Evolutionary conservation across 2,329 filamentous ascomycete species (phyloP), one percentile per base, ranked within the genome.

Genomic region (Colletotrichum coccodes): DNA sequence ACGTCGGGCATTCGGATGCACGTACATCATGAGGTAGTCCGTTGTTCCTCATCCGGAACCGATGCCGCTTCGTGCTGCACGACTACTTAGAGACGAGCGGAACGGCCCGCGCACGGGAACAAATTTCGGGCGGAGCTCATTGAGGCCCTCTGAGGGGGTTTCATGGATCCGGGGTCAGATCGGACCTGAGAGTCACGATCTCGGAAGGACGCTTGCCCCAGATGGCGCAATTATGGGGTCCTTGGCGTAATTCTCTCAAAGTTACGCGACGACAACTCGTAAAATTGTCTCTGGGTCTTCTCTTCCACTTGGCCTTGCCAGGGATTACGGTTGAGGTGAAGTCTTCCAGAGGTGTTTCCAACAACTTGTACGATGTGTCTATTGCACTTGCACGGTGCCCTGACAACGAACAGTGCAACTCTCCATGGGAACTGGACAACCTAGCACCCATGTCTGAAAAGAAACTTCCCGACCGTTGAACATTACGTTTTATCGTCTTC

Each of bases 171-270:
- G 40, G 47, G 40, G 47, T 60, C 47, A 46, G 54, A 63, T 68
- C 60, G 64, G 59, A 58, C 34, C 59, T 58, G 21, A 44, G 18
- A n/a, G 38, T 54, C 54, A 54, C 54, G 54, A 60, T 68, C 47
- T 65, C 47, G 61, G 26, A 16, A 18, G 42, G 38, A 8, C 47
- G 47, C 47, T 49, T 54, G 40, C 47, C 54, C 61, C 54, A 65
- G 65, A 65, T 65, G 47, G 61, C 54, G 65, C 65, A 52, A 65
- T 65, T 56, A 68, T 49, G 65, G 61, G 61, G 40, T 32, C 28
- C 54, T 60, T 60, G 54, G 54, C 61, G 47, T 40, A 47, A 65
- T 65, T 42, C 1, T n/a, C 47, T n/a, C 14, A 12, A 1, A 21
- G 16, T 34, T 23, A 14, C 28, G 44, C 46, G 26, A 50, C 6